Conservation (phyloP, 2,329 filamentous ascomycete species). For the Lithohypha guttulata region DNA sequence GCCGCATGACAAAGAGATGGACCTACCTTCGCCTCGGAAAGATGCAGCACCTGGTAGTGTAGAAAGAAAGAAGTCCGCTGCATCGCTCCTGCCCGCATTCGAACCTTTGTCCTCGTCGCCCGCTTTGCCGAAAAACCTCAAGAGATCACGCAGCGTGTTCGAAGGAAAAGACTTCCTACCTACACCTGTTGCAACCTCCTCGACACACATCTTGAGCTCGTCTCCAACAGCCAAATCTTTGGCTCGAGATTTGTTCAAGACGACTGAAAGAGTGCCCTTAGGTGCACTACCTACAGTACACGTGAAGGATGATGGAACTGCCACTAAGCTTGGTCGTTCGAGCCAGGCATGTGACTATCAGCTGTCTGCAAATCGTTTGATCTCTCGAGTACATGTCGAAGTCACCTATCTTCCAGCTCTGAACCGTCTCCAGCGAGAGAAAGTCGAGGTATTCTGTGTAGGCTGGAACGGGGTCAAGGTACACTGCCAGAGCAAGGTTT, state of each 20-base stretch:
- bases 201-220: slow-evolving; percentile 79
- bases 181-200: slow-evolving; percentile 87
- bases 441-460: slow-evolving; percentile 78
- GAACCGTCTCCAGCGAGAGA: slow-evolving; percentile 58
- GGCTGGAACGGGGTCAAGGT: slow-evolving; percentile 95
- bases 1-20: slow-evolving; percentile 10
- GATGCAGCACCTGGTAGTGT: slow-evolving; percentile 22
- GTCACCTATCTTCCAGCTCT: slow-evolving; percentile 67
- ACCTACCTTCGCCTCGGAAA: slow-evolving; percentile 4
- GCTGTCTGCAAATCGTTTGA: slow-evolving; percentile 78
- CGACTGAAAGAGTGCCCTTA: slow-evolving; percentile 73
- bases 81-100: slow-evolving; percentile 38
- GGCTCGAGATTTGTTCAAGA: slow-evolving; percentile 47
- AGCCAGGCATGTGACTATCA: slow-evolving; percentile 95
- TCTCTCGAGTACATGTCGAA: slow-evolving; percentile 87
- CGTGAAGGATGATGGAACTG: slow-evolving; percentile 69
- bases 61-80: slow-evolving; percentile 37
- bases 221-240: slow-evolving; percentile 55
- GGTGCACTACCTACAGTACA: slow-evolving; percentile 72
- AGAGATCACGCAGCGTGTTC: slow-evolving; percentile 36
- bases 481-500: slow-evolving; percentile 79
- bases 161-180: slow-evolving; percentile 48
- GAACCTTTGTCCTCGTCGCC: slow-evolving; percentile 40
- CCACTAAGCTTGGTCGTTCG: slow-evolving; percentile 78
- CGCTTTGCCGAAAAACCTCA: slow-evolving; percentile 36